Conservation (phyloP, 2,329 filamentous ascomycete genomes). For the Aphanoascus verrucosus region DNA sequence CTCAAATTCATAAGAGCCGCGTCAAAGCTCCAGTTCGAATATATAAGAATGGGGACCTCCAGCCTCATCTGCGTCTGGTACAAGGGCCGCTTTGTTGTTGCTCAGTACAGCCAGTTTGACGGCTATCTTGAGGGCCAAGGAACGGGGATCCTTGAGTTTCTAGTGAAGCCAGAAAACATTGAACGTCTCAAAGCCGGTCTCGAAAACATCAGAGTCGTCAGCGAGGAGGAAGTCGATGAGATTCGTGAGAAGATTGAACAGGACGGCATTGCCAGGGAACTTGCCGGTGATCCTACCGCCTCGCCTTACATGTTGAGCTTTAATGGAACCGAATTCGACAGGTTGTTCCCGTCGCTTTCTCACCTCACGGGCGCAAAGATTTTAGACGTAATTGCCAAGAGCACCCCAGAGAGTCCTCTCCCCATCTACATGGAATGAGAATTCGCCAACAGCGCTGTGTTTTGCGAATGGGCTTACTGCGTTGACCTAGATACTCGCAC, state of each 20-base stretch:
- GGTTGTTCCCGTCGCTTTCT: slow-evolving; percentile 14
- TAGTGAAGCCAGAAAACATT: slow-evolving; percentile 19
- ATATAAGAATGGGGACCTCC: slow-evolving; percentile 18
- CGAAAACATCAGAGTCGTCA: slow-evolving; percentile 14
- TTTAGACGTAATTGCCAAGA: slow-evolving; percentile 16
- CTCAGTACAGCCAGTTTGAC: slow-evolving; percentile 24
- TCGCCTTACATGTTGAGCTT: not conserved
- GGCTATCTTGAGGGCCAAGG: slow-evolving; percentile 23
- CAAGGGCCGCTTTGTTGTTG: slow-evolving; percentile 20
- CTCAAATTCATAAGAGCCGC: not conserved
- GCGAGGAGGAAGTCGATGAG: slow-evolving; percentile 10
- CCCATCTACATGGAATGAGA: slow-evolving; percentile 15
- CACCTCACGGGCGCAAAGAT: slow-evolving; percentile 16
- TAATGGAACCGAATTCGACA: not conserved
- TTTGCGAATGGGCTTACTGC: slow-evolving; percentile 23
- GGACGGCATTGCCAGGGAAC: not conserved
- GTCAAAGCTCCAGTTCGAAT: not conserved
- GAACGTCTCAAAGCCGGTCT: slow-evolving; percentile 18
- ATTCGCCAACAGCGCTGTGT: slow-evolving; percentile 18
- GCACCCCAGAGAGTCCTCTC: slow-evolving; percentile 13
- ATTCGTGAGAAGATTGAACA: slow-evolving; percentile 5
- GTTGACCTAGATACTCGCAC: slow-evolving; percentile 20
- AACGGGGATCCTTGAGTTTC: slow-evolving; percentile 18
- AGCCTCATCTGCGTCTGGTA: slow-evolving; percentile 19
- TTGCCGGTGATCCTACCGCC: not conserved